Evolutionary conservation across 2,329 filamentous ascomycete genomes (phyloP), one percentile per base, ranked within the genome.

Genomic region (Diaporthe eres): DNA sequence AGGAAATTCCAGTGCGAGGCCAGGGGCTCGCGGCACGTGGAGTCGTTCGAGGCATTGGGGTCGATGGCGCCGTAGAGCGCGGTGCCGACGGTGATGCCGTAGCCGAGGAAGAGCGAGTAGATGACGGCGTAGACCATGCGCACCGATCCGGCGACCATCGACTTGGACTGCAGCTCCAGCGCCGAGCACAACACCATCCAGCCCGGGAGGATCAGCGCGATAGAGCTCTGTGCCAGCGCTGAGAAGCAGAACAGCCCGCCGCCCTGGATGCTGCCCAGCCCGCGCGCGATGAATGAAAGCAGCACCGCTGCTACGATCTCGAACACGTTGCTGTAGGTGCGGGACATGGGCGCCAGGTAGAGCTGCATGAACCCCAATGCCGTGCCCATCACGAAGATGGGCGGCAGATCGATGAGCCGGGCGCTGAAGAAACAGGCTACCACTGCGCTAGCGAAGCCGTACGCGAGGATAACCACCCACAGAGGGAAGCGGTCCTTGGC

Each of bases 371-470:
- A 84, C 0, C 94, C 95, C 0, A 97, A 88, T n/a, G 96, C 85
- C 80, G 91, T 93, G 2, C 95, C 95, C 0, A 97, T 88, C 0
- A 95, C 73, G 65, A 70, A 70, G 49, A 70, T 70, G 49, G 65
- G 65, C 34, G 94, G 94, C 75, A 97, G 86, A 81, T 97, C 95
- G 80, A 96, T 93, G 51, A 92, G 90, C 6, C 94, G 90, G 2
- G 93, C 94, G 74, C 92, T 87, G 81, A 97, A 97, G 7, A 97
- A 97, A 0, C 94, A 94, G 0, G 94, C 94, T 0, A 97, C 94
- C 9, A 88, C 90, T 0, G 91, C 93, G 15, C 94, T 95, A 1
- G 95, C 94, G 9, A 95, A 84, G 0, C 95, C 95, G 79, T 95
- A 96, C 42, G 95, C 85, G 0, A 92, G 83, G 1, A 97, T 91